These are phyloP conservation scores for Aegilops speltoides DNA, from an alignment of 176 grass and related monocot genomes.

Conservation along the genomic window DNA sequence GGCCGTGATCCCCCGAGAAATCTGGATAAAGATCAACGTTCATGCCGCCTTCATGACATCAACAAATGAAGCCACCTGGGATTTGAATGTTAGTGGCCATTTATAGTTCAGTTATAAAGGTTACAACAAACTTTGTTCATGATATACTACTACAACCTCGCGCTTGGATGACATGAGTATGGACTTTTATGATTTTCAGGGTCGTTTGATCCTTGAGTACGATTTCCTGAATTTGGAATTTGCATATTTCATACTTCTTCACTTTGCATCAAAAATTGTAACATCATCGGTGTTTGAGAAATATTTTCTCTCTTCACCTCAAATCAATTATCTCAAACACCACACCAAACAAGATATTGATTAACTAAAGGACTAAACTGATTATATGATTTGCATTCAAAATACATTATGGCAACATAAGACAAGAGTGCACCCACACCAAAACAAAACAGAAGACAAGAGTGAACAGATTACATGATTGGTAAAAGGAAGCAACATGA, in stretches of 20 bases:
- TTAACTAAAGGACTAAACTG: not conserved
- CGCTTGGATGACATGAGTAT: not conserved
- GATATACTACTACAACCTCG: not conserved
- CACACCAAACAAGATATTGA: not conserved
- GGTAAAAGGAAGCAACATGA: not conserved
- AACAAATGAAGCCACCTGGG: not conserved
- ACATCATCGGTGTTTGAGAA: not conserved
- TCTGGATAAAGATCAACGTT: not conserved
- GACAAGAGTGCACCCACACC: too few relatives aligned
- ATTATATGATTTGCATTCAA: not conserved
- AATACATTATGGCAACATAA: not conserved
- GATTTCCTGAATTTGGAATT: not conserved
- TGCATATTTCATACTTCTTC: not conserved
- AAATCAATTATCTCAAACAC: not conserved
- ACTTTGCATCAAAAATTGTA: not conserved
- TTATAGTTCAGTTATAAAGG: not conserved
- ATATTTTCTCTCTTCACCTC: not conserved
- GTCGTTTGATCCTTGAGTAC: not conserved
- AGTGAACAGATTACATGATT: not conserved
- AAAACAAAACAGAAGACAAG: too few relatives aligned
- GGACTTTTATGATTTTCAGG: not conserved
- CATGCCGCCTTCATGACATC: not conserved
- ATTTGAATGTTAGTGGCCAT: not conserved
- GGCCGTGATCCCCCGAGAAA: not conserved
- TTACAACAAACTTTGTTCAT: not conserved